Base-by-base conservation (phyloP, 2,329 filamentous ascomycete species). In the Grosmannia serpens region DNA sequence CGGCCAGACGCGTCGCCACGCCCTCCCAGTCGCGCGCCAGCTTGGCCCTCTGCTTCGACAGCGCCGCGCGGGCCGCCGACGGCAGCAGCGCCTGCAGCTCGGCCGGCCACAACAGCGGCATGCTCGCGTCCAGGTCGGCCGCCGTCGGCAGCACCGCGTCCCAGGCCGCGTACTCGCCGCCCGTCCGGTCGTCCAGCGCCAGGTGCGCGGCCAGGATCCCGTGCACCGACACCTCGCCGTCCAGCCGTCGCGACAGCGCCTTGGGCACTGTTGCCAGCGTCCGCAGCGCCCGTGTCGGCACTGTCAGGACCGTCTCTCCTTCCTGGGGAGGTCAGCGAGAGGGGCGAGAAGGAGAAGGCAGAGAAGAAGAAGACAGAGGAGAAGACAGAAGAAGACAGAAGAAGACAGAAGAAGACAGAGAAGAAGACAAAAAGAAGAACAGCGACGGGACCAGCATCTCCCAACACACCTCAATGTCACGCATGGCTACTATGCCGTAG, bases 401-500 rank as follows among this genome's bases (percentile, higher is more conserved):
- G n/a, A n/a, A n/a, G n/a, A n/a, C n/a, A n/a, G n/a, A 31, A 24
- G 20, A 7, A 24, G 24, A 17, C 5, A 20, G 26, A 33, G 10
- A 41, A 31, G 15, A 49, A 33, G 35, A 50, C 29, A 55, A 35
- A 49, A 24, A 41, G 33, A 64, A n/a, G n/a, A n/a, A n/a, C n/a
- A n/a, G n/a, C n/a, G n/a, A n/a, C n/a, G n/a, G n/a, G n/a, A n/a
- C n/a, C n/a, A n/a, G n/a, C n/a, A n/a, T n/a, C n/a, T n/a, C n/a
- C n/a, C n/a, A n/a, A n/a, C 66, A 66, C 73, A 88, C 88, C 73
- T 86, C 74, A 61, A 94, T 78, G 17, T 79, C 73, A 31, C 80
- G 78, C 15, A 82, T 85, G 6, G 89, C 86, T 55, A 91, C 78
- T 59, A 96, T 84, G 53, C 91, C 91, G 57, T 94, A 80, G 31